Evolutionary conservation across 306 rosid genomes (phyloP), one percentile per base, ranked within the genome.

Genomic region (Cucumis cinereus): DNA sequence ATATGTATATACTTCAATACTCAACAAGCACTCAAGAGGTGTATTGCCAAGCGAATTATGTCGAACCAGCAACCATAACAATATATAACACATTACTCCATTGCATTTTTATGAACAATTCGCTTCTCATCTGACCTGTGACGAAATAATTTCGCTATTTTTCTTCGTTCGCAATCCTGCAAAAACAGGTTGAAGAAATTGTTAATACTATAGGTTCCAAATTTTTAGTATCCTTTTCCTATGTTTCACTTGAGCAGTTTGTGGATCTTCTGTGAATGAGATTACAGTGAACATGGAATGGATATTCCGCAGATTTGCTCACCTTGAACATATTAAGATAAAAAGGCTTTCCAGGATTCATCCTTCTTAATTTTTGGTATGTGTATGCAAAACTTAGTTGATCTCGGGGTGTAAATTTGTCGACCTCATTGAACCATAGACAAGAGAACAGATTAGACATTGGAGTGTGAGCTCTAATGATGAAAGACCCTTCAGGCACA

Each of bases 401-500:
- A 83, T 94, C 99, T 78, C 99, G 96, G 68, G 99, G 96, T 62
- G 99, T 94, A 83, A 94, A 94, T 45, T 90, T 89, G 17, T 90
- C 97, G 53, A 94, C 90, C 83, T 90, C 97, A 74, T 94, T 91
- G 88, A 90, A 94, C 99, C 99, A 94, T 70, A 94, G 95, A 82
- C 99, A 94, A 28, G 94, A 90, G 84, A 94, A 92, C 81, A 94
- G 85, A 82, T 94, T 94, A 63, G 99, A 85, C 97, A 92, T 90
- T 54, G 99, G 95, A 61, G 99, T 94, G 84, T 94, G 99, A 15
- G 97, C 99, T 77, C 97, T 84, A 24, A 94, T 77, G 74, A 94
- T 94, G 77, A 94, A 91, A 74, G 99, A 94, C 80, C 97, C 98
- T 83, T 93, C 98, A 6, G 98, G 98, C 86, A 93, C 97, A 87